Evolutionary conservation across 305 asterid species (phyloP).

Genomic region (Fraxinus ornus): DNA sequence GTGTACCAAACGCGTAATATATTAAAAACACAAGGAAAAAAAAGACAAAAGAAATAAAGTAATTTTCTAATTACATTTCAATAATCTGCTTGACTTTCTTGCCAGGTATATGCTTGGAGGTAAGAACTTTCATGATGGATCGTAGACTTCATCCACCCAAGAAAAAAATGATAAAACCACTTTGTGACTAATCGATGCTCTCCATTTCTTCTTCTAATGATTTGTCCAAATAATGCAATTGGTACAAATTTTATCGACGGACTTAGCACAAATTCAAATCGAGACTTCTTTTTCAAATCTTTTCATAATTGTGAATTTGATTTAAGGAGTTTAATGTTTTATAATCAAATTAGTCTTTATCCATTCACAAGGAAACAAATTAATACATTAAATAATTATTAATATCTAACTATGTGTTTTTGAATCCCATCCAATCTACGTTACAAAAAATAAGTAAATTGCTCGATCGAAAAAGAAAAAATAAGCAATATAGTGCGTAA

Average conservation of each 20-base stretch:
- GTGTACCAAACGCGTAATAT: not conserved
- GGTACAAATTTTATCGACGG: not conserved
- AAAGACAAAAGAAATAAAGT: not conserved
- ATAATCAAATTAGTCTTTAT: not conserved
- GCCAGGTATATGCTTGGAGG: not conserved
- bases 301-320: not conserved
- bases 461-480: too few relatives aligned
- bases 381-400: too few relatives aligned
- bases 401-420: not conserved
- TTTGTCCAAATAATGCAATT: not conserved
- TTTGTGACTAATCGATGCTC: not conserved
- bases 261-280: not conserved
- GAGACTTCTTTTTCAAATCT: not conserved
- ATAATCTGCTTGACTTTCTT: not conserved
- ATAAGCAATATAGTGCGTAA: not conserved
- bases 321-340: not conserved
- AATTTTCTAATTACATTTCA: not conserved
- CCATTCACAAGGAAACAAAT: not conserved
- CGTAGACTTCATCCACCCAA: not conserved
- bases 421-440: not conserved
- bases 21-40: not conserved
- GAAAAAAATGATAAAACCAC: not conserved
- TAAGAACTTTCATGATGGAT: not conserved
- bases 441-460: not conserved
- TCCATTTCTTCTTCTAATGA: not conserved